Evolutionary conservation across 169 alveolate genomes (phyloP), one percentile per base, ranked within the genome.

Genomic region (Babesia ovis): DNA sequence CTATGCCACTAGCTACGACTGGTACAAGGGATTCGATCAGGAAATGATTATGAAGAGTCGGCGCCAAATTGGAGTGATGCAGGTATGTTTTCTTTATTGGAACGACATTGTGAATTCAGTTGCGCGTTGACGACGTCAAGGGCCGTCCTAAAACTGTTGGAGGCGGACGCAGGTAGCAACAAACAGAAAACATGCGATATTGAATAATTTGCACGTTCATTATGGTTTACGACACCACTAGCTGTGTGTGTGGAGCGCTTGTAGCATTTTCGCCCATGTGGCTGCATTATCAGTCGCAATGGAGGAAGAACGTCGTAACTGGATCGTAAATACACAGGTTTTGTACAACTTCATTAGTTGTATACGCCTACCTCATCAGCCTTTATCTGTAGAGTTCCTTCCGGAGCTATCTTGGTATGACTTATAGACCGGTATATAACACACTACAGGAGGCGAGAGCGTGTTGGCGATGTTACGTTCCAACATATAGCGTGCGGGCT

Each of bases 1-100:
- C 25, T 81, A 70, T 45, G 89, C 89, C 39, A 81, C 89, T 22
- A 71, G 84, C 68, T 81, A 81, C 51, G 85, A 81, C 68, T 81
- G 89, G 89, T 34, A 81, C 50, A 81, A 70, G 66, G 89, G 89
- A 12, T 31, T 60, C 3, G 62, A 81, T 43, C 32, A 48, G 61
- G 58, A 51, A 6, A 29, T 81, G 58, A 32, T 81, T 4, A 35
- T 27, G 68, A 81, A 72, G 54, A 81, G 62, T 32, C 23, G 41
- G 3, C 50, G 68, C 16, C 55, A 48, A 18, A 64, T 81, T 25
- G 84, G 84, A 22, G 54, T 81, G 51, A 56, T 79, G 67, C 72
- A 79, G 86, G 86, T 77, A 59, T 34, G 62, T 53, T 39, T 22
- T 1, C 12, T 12, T 3, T 8, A 1, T 14, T 22, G 46, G 2